phyloP scores from a whole-genome alignment of 1,284 basidiomycete species.

The Pseudozyma thailandica region DNA sequence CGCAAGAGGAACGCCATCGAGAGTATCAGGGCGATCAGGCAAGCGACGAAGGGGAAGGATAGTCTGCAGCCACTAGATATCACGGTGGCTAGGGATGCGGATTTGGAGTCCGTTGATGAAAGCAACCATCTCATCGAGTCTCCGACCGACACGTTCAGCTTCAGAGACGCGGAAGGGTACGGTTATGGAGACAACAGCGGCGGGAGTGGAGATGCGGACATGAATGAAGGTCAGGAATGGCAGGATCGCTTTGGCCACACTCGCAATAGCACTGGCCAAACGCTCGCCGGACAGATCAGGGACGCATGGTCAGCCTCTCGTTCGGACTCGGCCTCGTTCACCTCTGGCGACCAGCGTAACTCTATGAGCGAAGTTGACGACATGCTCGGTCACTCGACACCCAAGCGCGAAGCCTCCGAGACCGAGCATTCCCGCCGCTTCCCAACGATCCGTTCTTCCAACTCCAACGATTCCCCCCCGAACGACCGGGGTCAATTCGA shows the following conservation, averaged over 20 bases:
- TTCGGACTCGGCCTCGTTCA: neutral
- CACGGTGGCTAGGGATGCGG: constrained; percentile 31
- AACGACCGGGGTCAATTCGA: constrained; percentile 13
- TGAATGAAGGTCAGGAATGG: neutral
- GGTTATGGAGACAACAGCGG: neutral
- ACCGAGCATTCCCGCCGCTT: constrained; percentile 6
- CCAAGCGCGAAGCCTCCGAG: constrained; percentile 1
- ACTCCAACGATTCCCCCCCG: constrained; percentile 13
- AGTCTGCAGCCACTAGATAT: constrained; percentile 25
- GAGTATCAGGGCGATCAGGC: constrained; percentile 36
- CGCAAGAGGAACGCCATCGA: constrained; percentile 45
- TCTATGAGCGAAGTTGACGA: constrained; percentile 31
- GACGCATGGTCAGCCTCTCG: constrained; percentile 23
- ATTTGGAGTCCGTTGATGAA: constrained; percentile 6
- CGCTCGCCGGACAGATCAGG: constrained; percentile 30
- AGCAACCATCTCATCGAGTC: constrained; percentile 30
- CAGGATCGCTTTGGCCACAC: neutral
- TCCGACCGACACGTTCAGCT: constrained; percentile 34
- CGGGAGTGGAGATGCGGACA: constrained; percentile 9
- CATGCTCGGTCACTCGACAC: neutral
- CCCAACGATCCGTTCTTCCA: constrained; percentile 2
- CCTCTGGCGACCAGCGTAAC: constrained; percentile 7
- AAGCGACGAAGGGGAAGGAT: constrained; percentile 24
- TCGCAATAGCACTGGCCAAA: constrained; percentile 22
- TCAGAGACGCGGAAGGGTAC: constrained; percentile 3